Conservation (phyloP, 2,329 filamentous ascomycete genomes). For the Penicillium psychrosexuale region DNA sequence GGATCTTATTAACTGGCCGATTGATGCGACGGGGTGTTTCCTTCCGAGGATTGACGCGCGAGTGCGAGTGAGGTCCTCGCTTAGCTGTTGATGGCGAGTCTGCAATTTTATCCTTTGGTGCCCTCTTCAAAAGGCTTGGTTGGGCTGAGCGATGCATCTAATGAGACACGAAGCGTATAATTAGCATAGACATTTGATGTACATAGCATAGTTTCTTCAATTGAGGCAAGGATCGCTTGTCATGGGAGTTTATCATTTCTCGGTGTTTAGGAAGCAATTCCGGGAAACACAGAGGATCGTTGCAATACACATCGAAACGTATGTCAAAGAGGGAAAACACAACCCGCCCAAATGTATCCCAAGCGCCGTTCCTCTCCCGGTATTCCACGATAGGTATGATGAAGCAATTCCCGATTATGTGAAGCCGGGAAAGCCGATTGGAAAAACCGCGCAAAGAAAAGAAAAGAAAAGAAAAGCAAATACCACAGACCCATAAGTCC, state of each 20-base stretch:
- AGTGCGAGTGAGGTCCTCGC: not conserved
- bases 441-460: not conserved
- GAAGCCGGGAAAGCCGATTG: not conserved
- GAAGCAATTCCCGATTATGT: not conserved
- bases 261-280: not conserved
- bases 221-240: slow-evolving; percentile 3
- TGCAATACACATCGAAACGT: not conserved
- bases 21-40: slow-evolving; percentile 34
- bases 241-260: not conserved
- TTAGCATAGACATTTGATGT: slow-evolving; percentile 5
- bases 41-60: slow-evolving; percentile 10
- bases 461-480: not conserved
- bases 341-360: not conserved
- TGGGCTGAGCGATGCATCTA: slow-evolving; percentile 2
- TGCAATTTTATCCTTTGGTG: slow-evolving; percentile 1
- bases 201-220: slow-evolving; percentile 4
- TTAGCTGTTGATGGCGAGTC: not conserved
- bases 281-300: not conserved
- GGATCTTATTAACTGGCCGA: slow-evolving; percentile 32
- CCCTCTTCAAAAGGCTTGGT: not conserved
- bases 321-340: not conserved
- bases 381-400: not conserved
- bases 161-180: slow-evolving; percentile 8
- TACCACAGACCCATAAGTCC: not conserved
- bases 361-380: slow-evolving; percentile 1